Base-by-base conservation (phyloP, 148 eudicot genomes). In the Spergularia marina region DNA sequence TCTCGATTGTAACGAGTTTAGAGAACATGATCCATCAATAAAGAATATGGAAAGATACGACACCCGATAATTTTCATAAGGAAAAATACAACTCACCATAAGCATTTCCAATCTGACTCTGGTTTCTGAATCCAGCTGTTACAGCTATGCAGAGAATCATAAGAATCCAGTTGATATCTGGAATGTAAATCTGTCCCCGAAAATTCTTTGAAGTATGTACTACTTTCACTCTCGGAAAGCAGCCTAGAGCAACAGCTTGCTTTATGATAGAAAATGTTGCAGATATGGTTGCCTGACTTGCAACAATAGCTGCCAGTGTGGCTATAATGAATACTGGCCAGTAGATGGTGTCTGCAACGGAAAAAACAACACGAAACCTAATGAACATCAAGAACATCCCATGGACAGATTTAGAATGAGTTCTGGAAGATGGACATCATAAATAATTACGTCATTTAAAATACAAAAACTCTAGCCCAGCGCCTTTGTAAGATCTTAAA, bases 271-370 rank as follows among this genome's bases (percentile, higher is more conserved):
- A 95, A 79, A 95, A 95, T 30, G 96, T 90, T 36, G 98, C 98
- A 49, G 98, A 87, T 84, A 95, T 95, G 34, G 98, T 92, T 57
- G 98, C 98, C 77, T 95, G 98, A 82, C 98, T 95, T 58, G 98
- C 98, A 64, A 95, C 94, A 73, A 92, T 86, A 44, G 98, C 98
- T 64, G 98, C 92, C 72, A 95, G 62, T 76, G 98, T 95, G n/a
- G 98, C 98, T 78, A 95, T 51, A 51, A 95, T 47, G 76, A 95
- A 95, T 55, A 87, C 89, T 1, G 98, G 98, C 98, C 98, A 95
- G 82, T 95, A 95, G 58, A 95, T 85, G 20, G 79, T 79, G 3
- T 92, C 98, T 95, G 94, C 91, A 85, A 17, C 18, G 61, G 70
- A 79, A 30, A 78, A 12, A 84, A 64, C 44, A 54, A 10, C 44